Percentiles rank a stretch among this genome's conserved stretches.
These are phyloP conservation scores for Musa schizocarpa DNA, from an alignment of 176 grass and related monocot species.

Conservation along the genomic window DNA sequence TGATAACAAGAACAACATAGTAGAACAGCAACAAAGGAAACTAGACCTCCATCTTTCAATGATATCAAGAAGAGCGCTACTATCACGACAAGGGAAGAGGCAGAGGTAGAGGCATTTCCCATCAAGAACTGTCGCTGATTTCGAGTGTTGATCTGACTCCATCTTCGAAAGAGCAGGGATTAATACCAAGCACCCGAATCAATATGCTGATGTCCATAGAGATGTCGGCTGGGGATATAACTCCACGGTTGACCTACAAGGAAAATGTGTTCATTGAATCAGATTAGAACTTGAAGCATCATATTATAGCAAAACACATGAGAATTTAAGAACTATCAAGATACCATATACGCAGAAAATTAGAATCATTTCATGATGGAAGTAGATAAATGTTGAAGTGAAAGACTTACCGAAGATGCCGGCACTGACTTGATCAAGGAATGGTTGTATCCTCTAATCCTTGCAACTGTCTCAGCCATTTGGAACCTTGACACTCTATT, in stretches of 20 bases:
- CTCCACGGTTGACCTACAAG: conserved; percentile 59
- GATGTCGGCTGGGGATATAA: conserved; percentile 82
- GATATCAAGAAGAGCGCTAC: background rate
- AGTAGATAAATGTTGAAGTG: background rate
- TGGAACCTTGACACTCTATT: conserved; percentile 86
- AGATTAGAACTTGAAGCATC: background rate
- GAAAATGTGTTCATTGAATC: background rate
- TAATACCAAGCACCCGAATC: conserved; percentile 50
- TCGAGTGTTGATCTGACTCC: conserved; percentile 68
- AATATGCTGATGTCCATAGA: conserved; percentile 88
- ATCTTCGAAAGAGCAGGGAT: conserved; percentile 52
- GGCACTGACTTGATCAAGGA: conserved; percentile 64
- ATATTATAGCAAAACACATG: background rate
- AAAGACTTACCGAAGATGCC: conserved; percentile 51
- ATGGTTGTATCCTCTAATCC: conserved; percentile 53
- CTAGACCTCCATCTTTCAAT: too few relatives aligned
- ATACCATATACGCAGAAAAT: background rate
- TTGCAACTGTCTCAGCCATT: conserved; percentile 84
- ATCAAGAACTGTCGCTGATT: conserved; percentile 31
- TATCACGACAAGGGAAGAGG: background rate
- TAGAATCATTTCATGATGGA: background rate
- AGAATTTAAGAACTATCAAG: background rate
- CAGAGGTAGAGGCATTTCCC: background rate
- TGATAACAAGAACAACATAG: too few relatives aligned
- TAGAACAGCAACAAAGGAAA: too few relatives aligned